Conservation (phyloP, 2,329 filamentous ascomycete genomes). For the Microsporum audouinii region DNA sequence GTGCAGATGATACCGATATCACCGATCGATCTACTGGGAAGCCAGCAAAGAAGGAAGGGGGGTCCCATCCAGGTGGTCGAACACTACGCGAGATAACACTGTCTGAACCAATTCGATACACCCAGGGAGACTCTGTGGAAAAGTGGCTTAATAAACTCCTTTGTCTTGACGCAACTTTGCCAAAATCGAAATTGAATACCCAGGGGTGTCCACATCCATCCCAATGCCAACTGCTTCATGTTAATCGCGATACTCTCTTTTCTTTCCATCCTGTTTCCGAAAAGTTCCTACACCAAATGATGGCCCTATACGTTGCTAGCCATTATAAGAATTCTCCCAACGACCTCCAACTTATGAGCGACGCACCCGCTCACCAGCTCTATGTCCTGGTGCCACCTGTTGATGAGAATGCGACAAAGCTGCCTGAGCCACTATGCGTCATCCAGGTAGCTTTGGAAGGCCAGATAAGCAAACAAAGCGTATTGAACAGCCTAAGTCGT, state of each 20-base stretch:
- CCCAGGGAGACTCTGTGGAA: constrained; percentile 79
- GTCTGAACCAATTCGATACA: constrained; percentile 88
- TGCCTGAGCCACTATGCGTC: constrained; percentile 89
- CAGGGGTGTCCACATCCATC: constrained; percentile 81
- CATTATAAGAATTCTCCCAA: constrained; percentile 98
- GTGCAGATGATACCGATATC: constrained; percentile 51
- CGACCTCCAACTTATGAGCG: constrained; percentile 96
- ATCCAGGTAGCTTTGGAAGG: constrained; percentile 92
- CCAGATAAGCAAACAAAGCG: constrained; percentile 84
- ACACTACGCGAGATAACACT: constrained; percentile 85
- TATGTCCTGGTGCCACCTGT: constrained; percentile 87
- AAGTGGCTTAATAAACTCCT: constrained; percentile 92
- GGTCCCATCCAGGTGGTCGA: constrained; percentile 52
- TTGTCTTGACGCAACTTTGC: constrained; percentile 84
- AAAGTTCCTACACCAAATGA: constrained; percentile 96
- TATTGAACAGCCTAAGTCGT: constrained; percentile 76
- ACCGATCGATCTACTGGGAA: constrained; percentile 71
- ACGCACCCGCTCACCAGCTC: constrained; percentile 90
- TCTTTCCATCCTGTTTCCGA: constrained; percentile 96
- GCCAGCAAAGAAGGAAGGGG: constrained; percentile 51
- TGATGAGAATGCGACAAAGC: constrained; percentile 59
- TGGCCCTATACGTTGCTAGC: constrained; percentile 90
- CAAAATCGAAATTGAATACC: constrained; percentile 58
- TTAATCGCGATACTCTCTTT: constrained; percentile 95
- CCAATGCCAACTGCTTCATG: constrained; percentile 80